These are phyloP conservation scores for Hypoxylon sp. DNA, from an alignment of 2,329 filamentous ascomycete genomes.

Conservation along the genomic window DNA sequence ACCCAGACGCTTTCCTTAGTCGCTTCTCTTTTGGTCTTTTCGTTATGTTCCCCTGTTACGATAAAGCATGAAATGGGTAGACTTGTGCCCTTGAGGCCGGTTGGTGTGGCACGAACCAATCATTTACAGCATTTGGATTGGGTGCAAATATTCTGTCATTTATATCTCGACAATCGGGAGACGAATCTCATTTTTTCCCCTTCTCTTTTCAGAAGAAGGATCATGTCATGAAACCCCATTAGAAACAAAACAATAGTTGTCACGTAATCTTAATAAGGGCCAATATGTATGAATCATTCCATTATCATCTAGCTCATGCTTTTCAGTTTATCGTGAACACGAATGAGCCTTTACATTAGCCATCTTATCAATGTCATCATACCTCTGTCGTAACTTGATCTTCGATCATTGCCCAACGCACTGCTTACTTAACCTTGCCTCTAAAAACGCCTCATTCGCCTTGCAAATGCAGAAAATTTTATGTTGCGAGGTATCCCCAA, in stretches of 20 bases:
- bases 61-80: conserved; percentile 35
- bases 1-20: conserved; percentile 15
- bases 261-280: conserved; percentile 19
- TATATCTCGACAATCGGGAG: conserved; percentile 9
- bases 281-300: conserved; percentile 22
- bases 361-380: conserved; percentile 25
- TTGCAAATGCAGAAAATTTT: conserved; percentile 51
- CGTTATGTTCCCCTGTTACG: conserved; percentile 8
- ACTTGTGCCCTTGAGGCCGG: conserved; percentile 31
- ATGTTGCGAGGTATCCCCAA: conserved; percentile 18
- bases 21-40: conserved; percentile 1
- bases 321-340: conserved; percentile 17
- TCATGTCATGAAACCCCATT: conserved; percentile 11
- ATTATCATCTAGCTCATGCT: conserved; percentile 30
- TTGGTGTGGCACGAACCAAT: conserved; percentile 25
- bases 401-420: conserved; percentile 33
- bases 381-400: conserved; percentile 29
- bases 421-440: conserved; percentile 24
- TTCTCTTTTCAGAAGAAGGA: conserved; percentile 6
- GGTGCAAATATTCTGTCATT: conserved; percentile 30
- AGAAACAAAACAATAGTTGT: conserved; percentile 9
- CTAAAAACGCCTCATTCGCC: conserved; percentile 54
- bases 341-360: conserved; percentile 13
- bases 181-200: conserved; percentile 7
- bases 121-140: conserved; percentile 30